These are phyloP conservation scores for Filosporella fistucella DNA, from an alignment of 495 filamentous ascomycete species.

Conservation along the genomic window DNA sequence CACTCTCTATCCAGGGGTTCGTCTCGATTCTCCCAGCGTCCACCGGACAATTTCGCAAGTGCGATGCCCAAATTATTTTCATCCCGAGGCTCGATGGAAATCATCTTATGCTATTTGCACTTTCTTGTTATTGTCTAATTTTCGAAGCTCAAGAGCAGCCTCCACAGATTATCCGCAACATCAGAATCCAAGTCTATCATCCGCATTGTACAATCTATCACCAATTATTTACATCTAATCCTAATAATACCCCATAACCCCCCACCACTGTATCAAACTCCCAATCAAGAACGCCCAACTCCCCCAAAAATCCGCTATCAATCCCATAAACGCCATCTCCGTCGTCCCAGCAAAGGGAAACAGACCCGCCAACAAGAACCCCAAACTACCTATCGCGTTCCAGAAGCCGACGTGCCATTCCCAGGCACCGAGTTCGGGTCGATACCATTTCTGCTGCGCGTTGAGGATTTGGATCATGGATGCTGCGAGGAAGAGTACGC, in stretches of 20 bases:
- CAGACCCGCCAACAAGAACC: conserved; percentile 8
- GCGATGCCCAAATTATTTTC: too few species aligned
- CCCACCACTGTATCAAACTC: conserved; percentile 14
- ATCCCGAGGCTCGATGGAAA: too few species aligned
- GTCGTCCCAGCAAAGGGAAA: not conserved
- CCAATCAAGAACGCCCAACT: conserved; percentile 18
- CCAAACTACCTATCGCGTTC: conserved; percentile 8
- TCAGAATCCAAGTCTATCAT: too few species aligned
- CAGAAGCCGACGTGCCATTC: conserved; percentile 14
- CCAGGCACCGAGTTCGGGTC: not conserved
- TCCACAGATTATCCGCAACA: too few species aligned
- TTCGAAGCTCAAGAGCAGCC: too few species aligned
- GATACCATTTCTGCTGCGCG: conserved; percentile 5
- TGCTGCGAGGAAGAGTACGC: conserved; percentile 9
- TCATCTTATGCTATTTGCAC: too few species aligned
- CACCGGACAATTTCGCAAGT: too few species aligned
- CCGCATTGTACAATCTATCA: too few species aligned
- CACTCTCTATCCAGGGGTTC: too few species aligned
- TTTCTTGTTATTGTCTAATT: too few species aligned
- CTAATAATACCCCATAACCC: conserved; percentile 12
- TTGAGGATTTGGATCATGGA: conserved; percentile 1
- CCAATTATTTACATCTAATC: not conserved
- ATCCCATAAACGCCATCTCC: not conserved
- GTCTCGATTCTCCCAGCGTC: too few species aligned
- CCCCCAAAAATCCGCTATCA: conserved; percentile 11